A percentile compares a stretch with the other conserved stretches of the same genome.
Evolutionary conservation across 257 asterid genomes (phyloP).

Genomic region (Oldenlandia corymbosa): DNA sequence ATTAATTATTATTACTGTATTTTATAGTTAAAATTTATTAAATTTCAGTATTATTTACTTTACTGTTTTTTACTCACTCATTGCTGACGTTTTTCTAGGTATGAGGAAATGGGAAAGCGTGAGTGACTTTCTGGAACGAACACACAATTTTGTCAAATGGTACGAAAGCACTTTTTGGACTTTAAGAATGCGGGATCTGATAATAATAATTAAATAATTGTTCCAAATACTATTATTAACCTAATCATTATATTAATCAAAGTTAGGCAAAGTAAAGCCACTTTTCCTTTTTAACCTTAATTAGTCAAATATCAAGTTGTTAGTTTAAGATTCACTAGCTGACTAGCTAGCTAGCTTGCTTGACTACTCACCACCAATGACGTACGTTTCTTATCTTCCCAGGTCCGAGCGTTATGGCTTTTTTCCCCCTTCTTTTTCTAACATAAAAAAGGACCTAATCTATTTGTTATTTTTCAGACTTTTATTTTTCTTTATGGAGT

Average conservation of each 20-base stretch:
- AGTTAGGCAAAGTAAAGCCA: constrained; percentile 40
- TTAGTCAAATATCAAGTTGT: background rate
- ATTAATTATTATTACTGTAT: background rate
- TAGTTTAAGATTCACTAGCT: background rate
- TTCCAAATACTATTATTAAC: constrained; percentile 28
- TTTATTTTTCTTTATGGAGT: too few relatives aligned
- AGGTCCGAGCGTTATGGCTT: too few relatives aligned
- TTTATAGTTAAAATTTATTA: too few relatives aligned
- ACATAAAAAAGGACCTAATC: too few relatives aligned
- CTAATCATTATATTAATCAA: constrained; percentile 41
- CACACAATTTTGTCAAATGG: constrained; percentile 31
- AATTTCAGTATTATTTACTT: too few relatives aligned
- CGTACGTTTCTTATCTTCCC: too few relatives aligned
- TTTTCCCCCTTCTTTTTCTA: too few relatives aligned
- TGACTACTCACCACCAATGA: too few relatives aligned
- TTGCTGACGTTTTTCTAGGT: constrained; percentile 15
- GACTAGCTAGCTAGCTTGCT: too few relatives aligned
- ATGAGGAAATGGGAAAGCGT: constrained; percentile 31
- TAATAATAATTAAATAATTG: background rate
- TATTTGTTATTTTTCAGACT: too few relatives aligned
- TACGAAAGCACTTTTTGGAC: constrained; percentile 17
- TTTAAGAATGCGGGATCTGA: constrained; percentile 5
- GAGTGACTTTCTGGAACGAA: constrained; percentile 25
- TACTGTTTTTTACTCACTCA: background rate
- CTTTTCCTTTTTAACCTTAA: constrained; percentile 10